phyloP scores from a whole-genome alignment of 192 early-diverging fungal genomes.

The Lunasporangiospora selenospora region DNA sequence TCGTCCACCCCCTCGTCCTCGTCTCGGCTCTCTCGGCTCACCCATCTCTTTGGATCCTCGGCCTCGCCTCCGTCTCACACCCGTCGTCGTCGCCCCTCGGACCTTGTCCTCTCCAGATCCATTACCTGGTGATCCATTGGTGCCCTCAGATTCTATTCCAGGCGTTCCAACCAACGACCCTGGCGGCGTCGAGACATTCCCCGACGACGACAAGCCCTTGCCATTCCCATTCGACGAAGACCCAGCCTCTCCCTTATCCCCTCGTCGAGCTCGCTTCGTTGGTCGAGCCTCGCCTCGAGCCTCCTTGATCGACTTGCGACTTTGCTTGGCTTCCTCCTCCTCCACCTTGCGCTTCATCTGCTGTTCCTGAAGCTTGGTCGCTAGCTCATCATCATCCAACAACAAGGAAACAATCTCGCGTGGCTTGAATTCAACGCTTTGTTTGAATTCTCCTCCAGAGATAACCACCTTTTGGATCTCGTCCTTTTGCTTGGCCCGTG shows the following conservation, averaged over 20 bases:
- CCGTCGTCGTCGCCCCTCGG: constrained; percentile 16
- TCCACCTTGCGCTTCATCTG: constrained; percentile 63
- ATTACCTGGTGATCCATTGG: not conserved
- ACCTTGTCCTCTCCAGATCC: constrained; percentile 3
- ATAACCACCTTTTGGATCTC: constrained; percentile 95
- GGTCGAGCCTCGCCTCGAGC: constrained; percentile 4
- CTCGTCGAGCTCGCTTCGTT: constrained; percentile 24
- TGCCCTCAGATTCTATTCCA: constrained; percentile 4
- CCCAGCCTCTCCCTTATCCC: constrained; percentile 1
- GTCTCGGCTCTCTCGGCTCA: constrained; percentile 18
- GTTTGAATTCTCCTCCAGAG: constrained; percentile 86
- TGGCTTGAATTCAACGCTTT: constrained; percentile 82
- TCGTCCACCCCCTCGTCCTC: not conserved
- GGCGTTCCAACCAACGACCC: constrained; percentile 14
- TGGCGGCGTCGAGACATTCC: constrained; percentile 17
- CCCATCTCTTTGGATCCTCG: constrained; percentile 17
- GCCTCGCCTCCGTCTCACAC: constrained; percentile 16
- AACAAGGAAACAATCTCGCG: constrained; percentile 88
- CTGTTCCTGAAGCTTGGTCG: constrained; percentile 59
- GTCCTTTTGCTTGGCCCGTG: constrained; percentile 87
- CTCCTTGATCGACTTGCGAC: constrained; percentile 12
- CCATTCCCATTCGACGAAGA: too few species aligned
- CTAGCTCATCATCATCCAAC: constrained; percentile 77
- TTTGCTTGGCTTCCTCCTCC: constrained; percentile 52
- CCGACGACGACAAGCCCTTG: not conserved